phyloP scores from a whole-genome alignment of 257 asterid species.

The Fraxinus cuspidata region DNA sequence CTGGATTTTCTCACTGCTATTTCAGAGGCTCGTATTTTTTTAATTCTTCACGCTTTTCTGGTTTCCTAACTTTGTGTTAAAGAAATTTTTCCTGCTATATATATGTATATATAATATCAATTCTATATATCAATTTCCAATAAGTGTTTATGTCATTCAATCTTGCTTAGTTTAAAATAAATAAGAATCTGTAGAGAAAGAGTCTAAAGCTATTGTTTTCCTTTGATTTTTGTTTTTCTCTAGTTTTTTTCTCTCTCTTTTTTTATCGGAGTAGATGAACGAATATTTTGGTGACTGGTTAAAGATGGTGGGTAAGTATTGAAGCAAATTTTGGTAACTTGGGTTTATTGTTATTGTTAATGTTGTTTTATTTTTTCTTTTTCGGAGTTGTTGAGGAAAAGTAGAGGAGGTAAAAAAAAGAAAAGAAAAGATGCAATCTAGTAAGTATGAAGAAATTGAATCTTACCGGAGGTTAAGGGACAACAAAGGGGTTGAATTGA shows the following conservation, averaged over 20 bases:
- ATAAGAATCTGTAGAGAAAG: background rate
- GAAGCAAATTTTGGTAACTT: background rate
- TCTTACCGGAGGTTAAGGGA: background rate
- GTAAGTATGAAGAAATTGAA: slow-evolving; percentile 17
- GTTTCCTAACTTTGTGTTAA: background rate
- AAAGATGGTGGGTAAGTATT: background rate
- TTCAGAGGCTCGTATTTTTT: background rate
- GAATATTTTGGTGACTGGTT: background rate
- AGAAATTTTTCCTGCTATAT: background rate
- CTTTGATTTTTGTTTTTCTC: background rate
- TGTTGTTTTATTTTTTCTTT: background rate
- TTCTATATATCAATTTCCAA: background rate
- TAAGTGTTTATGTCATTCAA: background rate
- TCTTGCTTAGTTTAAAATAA: background rate
- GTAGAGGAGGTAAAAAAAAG: background rate
- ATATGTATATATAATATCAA: background rate
- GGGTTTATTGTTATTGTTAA: background rate
- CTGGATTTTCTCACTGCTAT: background rate
- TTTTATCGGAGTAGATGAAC: background rate
- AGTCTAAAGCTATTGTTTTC: background rate
- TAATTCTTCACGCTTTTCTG: background rate
- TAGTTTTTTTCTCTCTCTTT: background rate
- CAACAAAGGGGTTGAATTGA: slow-evolving; percentile 1
- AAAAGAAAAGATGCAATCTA: slow-evolving; percentile 13
- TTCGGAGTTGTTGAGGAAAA: background rate